phyloP scores from a whole-genome alignment of 1,284 basidiomycete species.

The Polyporus tsugae region DNA sequence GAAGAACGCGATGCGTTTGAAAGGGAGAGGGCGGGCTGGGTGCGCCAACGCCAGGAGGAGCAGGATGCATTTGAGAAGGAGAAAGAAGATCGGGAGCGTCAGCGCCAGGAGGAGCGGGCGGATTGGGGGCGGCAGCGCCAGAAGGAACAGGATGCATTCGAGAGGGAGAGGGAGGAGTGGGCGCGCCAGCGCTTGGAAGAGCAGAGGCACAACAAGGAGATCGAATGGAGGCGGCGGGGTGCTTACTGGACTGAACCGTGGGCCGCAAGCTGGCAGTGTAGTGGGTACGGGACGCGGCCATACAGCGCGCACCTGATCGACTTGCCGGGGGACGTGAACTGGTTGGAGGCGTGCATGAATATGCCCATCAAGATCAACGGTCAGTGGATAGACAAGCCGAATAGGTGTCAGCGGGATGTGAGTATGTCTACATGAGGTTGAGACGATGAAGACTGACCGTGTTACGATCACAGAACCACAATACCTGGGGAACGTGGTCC shows the following conservation, averaged over 20 bases:
- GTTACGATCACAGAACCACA: constrained; percentile 6
- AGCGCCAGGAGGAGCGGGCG: constrained; percentile 1
- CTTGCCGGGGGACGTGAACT: constrained; percentile 21
- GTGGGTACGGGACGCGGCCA: constrained; percentile 25
- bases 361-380: constrained; percentile 29
- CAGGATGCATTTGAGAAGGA: background rate
- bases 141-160: background rate
- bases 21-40: constrained; percentile 5
- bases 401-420: constrained; percentile 25
- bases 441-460: background rate
- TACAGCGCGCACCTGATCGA: constrained; percentile 25
- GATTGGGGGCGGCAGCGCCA: background rate
- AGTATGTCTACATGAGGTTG: background rate
- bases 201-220: constrained; percentile 22
- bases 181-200: constrained; percentile 13
- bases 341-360: constrained; percentile 27
- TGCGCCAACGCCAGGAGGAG: background rate
- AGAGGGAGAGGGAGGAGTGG: constrained; percentile 12
- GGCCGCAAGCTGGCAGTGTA: constrained; percentile 17
- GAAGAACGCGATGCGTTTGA: background rate
- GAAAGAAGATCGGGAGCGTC: background rate
- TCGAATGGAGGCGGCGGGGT: constrained; percentile 23
- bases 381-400: constrained; percentile 16
- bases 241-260: constrained; percentile 28
- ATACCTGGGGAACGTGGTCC: constrained; percentile 33